Conservation (phyloP, 352 stramenopile species). For the Phytophthora fragariae region DNA sequence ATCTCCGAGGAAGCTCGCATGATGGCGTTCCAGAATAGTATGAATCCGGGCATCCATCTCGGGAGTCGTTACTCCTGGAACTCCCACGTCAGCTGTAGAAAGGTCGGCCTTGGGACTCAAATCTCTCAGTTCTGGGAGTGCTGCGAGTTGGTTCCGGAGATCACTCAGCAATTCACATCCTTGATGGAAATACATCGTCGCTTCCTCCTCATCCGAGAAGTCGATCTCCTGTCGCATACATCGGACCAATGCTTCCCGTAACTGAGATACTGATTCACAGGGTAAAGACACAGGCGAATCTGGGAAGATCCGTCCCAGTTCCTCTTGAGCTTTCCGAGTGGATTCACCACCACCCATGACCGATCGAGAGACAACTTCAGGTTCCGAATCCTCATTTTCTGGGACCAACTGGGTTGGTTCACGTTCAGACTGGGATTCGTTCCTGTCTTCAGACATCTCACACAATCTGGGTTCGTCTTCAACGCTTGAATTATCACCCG, state of each 20-base stretch:
- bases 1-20: too few relatives aligned
- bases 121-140: slow-evolving; percentile 6
- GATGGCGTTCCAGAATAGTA: too few relatives aligned
- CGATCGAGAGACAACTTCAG: background rate
- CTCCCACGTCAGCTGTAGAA: background rate
- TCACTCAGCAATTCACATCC: slow-evolving; percentile 10
- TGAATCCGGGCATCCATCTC: too few relatives aligned
- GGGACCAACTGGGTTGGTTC: background rate
- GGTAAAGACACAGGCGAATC: background rate
- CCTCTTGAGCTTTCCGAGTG: background rate
- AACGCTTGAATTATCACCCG: background rate
- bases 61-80: background rate
- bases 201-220: background rate
- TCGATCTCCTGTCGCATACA: background rate
- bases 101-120: background rate
- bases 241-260: background rate
- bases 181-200: slow-evolving; percentile 11
- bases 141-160: slow-evolving; percentile 6
- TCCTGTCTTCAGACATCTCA: background rate
- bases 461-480: background rate
- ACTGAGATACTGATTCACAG: background rate
- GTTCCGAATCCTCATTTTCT: background rate
- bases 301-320: background rate
- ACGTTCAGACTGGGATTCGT: background rate
- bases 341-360: background rate